phyloP scores from a whole-genome alignment of 1,284 basidiomycete genomes.

The Xerocomus alliaceus region DNA sequence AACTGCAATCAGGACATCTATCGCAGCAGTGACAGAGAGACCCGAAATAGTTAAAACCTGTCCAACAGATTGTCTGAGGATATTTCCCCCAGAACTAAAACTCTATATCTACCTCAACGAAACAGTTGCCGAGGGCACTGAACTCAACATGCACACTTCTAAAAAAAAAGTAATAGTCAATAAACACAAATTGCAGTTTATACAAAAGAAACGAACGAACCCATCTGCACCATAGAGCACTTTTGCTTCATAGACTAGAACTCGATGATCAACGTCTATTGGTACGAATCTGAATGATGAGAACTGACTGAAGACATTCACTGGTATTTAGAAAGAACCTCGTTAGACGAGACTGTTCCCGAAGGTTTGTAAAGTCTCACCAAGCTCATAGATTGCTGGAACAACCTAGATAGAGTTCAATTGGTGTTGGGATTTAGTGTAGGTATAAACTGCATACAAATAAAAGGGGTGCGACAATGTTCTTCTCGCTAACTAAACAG shows the following conservation, averaged over 20 bases:
- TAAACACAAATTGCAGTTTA: neutral
- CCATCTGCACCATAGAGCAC: slow-evolving; percentile 6
- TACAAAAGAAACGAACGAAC: neutral
- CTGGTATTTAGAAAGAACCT: neutral
- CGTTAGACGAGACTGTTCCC: neutral
- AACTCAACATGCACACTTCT: neutral
- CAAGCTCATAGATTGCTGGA: neutral
- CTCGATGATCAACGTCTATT: neutral
- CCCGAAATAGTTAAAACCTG: neutral
- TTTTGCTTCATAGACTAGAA: slow-evolving; percentile 3
- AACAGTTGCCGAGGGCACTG: neutral
- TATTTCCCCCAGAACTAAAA: neutral
- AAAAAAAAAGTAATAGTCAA: neutral
- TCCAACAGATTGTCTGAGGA: neutral
- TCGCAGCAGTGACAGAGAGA: neutral
- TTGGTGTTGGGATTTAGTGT: too few species aligned
- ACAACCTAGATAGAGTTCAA: neutral
- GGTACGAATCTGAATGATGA: neutral
- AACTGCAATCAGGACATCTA: slow-evolving; percentile 16
- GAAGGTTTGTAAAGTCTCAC: neutral
- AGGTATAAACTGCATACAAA: slow-evolving; percentile 3
- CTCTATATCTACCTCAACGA: neutral
- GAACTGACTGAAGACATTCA: neutral
- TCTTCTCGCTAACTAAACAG: slow-evolving; percentile 1
- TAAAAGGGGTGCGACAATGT: neutral